Base-by-base conservation (phyloP, 2,329 filamentous ascomycete species). In the Monosporascus sp. region DNA sequence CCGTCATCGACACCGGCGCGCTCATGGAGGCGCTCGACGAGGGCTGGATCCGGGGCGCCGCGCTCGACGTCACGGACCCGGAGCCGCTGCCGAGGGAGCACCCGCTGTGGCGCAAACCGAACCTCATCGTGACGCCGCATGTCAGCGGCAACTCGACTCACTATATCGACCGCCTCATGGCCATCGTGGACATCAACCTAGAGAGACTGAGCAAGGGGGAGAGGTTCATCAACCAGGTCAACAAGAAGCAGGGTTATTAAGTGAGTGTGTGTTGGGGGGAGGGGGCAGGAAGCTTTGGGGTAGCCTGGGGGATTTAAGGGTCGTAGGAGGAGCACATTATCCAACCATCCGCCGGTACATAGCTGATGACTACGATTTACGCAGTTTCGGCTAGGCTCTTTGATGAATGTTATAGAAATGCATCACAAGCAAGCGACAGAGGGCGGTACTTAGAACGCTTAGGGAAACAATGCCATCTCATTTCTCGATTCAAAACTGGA, bases 51-150 rank as follows among this genome's bases (percentile, higher is more conserved):
- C 56, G 71, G 18, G 86, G 86, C 24, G 86, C 86, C 0, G 85
- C 85, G 2, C 69, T 89, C 47, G 86, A 88, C 66, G 86, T 89
- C 2, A 84, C 85, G 2, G 85, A 89, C 58, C 86, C 86, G 0
- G 86, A 89, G 62, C 86, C 86, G 0, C 64, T 89, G 57, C 85
- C 85, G 0, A 62, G 68, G 17, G 79, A 82, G 22, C 78, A 84
- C 63, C 78, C 82, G 56, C 68, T 89, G 45, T 89, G 86, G 86
- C 75, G 76, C 45, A 72, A 79, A 54, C 75, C 78, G 24, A 86
- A 88, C 66, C 74, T 83, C 18, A 77, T 84, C 54, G 77, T 89
- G 49, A 69, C 67, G 17, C 66, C 67, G 14, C 67, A 69, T 43
- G 56, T 69, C 35, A 69, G 67, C 37, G 65, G 65, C 8, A 58